A percentile compares a stretch with the other conserved stretches of the same genome.
Evolutionary conservation across 495 filamentous ascomycete species (phyloP).

Genomic region (Aspergillus cavernicola): DNA sequence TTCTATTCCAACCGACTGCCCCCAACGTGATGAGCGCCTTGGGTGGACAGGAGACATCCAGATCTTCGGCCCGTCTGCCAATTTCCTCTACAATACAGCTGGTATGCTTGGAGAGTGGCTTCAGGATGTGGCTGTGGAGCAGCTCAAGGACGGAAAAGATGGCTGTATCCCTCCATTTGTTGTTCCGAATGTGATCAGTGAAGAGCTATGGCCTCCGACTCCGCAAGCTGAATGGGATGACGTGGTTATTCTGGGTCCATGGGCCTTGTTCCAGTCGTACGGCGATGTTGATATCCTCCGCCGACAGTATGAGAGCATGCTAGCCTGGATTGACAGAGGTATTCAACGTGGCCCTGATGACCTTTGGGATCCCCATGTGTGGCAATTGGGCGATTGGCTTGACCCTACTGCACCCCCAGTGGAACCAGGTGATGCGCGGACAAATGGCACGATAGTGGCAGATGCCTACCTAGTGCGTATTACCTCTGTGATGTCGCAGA

Average conservation of each 20-base stretch:
- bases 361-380: constrained; percentile 34
- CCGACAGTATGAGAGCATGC: constrained; percentile 42
- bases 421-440: constrained; percentile 39
- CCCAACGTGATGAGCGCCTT: constrained; percentile 54
- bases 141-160: constrained; percentile 19
- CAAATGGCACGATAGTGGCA: constrained; percentile 42
- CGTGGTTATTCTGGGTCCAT: constrained; percentile 43
- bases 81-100: constrained; percentile 48
- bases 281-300: constrained; percentile 41
- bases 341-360: constrained; percentile 36
- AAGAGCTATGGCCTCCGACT: constrained; percentile 21
- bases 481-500: constrained; percentile 31
- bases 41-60: constrained; percentile 58
- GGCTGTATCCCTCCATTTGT: constrained; percentile 29
- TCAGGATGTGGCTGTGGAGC: constrained; percentile 41
- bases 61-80: constrained; percentile 49
- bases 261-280: constrained; percentile 40
- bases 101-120: constrained; percentile 52
- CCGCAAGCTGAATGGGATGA: constrained; percentile 51
- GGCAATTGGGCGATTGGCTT: constrained; percentile 54
- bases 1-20: constrained; percentile 53
- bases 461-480: constrained; percentile 51
- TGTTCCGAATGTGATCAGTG: constrained; percentile 32
- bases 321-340: constrained; percentile 46
- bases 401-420: constrained; percentile 48